Percentiles rank a stretch among this genome's conserved stretches.
Evolutionary conservation across 345 rosid species (phyloP).

Genomic region (Atalantia buxifolia): DNA sequence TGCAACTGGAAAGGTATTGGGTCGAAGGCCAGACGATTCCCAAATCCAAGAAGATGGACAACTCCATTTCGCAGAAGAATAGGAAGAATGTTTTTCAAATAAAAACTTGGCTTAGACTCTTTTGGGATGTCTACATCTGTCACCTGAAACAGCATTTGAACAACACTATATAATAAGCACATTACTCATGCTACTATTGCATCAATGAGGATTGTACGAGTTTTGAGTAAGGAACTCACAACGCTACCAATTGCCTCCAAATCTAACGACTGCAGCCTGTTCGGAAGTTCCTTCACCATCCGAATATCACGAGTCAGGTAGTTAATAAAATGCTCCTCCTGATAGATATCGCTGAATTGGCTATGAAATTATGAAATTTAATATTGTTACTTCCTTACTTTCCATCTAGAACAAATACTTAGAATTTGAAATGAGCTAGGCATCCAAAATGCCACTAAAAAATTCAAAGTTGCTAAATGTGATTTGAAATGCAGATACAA

Average conservation of each 20-base stretch:
- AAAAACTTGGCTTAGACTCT: constrained; percentile 86
- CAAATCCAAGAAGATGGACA: constrained; percentile 87
- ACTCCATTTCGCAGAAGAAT: constrained; percentile 66
- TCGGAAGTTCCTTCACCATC: constrained; percentile 78
- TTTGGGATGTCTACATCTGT: constrained; percentile 69
- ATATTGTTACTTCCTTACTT: constrained; percentile 16
- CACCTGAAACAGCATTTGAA: constrained; percentile 45
- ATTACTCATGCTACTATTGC: not conserved
- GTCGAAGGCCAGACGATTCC: constrained; percentile 94
- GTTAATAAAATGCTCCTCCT: constrained; percentile 78
- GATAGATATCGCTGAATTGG: constrained; percentile 91
- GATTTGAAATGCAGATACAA: not conserved
- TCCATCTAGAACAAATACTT: constrained; percentile 11
- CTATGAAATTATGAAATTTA: constrained; percentile 33
- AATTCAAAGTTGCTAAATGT: not conserved
- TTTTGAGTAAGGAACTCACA: constrained; percentile 50
- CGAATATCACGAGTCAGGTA: constrained; percentile 78
- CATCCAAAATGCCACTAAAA: not conserved
- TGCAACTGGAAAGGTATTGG: constrained; percentile 87
- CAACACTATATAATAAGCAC: not conserved
- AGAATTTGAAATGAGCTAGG: not conserved
- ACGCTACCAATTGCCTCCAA: constrained; percentile 85
- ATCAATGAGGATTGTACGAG: not conserved
- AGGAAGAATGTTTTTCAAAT: constrained; percentile 81
- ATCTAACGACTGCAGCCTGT: constrained; percentile 73